Evolutionary conservation across 2,329 filamentous ascomycete genomes (phyloP).

Genomic region (Fusarium fracticaudum): DNA sequence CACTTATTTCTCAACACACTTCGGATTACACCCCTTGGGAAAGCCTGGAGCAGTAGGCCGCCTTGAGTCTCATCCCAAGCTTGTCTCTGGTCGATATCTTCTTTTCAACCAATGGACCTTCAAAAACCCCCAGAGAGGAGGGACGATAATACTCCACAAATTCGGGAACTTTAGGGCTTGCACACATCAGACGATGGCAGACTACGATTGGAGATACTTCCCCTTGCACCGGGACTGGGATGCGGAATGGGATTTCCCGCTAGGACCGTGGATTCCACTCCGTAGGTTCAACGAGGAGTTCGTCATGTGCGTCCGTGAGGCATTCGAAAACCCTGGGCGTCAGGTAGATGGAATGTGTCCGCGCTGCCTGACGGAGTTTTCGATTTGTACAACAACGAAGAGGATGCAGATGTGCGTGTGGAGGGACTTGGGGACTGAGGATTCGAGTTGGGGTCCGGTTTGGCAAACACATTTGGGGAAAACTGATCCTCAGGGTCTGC

Average conservation of each 20-base stretch:
- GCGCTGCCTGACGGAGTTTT: constrained; percentile 6
- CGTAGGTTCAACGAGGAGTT: not conserved
- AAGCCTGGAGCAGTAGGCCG: not conserved
- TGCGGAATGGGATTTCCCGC: not conserved
- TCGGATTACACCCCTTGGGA: accelerated
- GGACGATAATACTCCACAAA: not conserved
- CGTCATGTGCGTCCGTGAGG: not conserved
- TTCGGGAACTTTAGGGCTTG: not conserved
- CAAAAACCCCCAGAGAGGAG: not conserved
- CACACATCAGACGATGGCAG: not conserved
- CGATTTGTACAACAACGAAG: not conserved
- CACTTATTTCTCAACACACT: not conserved
- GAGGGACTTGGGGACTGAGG: not conserved
- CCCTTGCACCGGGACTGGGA: not conserved
- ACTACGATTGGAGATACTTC: not conserved
- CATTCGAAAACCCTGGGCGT: not conserved
- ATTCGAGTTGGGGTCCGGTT: not conserved
- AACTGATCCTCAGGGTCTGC: accelerated
- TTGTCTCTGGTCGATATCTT: constrained; percentile 4
- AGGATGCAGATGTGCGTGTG: not conserved
- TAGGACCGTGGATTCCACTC: too few species aligned
- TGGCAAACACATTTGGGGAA: not conserved
- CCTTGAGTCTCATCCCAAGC: not conserved
- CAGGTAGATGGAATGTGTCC: not conserved
- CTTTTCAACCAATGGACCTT: not conserved